Percentiles rank a stretch among this genome's conserved stretches.
Evolutionary conservation across 2,329 filamentous ascomycete species (phyloP).

Genomic region (Scytalidium sp.): DNA sequence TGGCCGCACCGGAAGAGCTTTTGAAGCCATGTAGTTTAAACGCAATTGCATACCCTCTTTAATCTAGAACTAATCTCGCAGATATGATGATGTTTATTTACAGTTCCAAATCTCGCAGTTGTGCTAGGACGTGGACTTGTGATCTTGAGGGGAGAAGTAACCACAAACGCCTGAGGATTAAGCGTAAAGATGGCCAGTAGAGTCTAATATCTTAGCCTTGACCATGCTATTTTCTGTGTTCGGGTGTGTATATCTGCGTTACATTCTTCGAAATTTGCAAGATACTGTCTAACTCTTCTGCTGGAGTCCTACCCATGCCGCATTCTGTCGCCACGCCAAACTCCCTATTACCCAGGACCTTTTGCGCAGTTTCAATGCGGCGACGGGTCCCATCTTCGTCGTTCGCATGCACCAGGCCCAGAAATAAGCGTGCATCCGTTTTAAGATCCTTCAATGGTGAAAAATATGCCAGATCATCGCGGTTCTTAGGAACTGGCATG

Average conservation of each 20-base stretch:
- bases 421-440: slow-evolving; percentile 31
- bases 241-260: background rate
- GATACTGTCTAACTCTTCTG: slow-evolving; percentile 12
- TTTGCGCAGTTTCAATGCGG: slow-evolving; percentile 33
- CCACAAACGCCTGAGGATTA: no score
- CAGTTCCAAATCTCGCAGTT: no score
- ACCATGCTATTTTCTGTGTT: background rate
- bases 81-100: no score
- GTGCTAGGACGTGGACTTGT: no score
- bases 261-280: slow-evolving; percentile 1
- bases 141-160: no score
- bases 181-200: no score
- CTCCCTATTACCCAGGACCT: slow-evolving; percentile 12
- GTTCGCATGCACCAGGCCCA: slow-evolving; percentile 37
- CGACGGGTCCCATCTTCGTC: slow-evolving; percentile 35
- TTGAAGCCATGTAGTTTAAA: no score
- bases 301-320: slow-evolving; percentile 30
- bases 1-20: no score
- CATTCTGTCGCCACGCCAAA: slow-evolving; percentile 42
- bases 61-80: no score
- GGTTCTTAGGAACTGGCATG: slow-evolving; percentile 38
- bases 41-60: no score
- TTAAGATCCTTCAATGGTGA: slow-evolving; percentile 33
- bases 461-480: slow-evolving; percentile 34
- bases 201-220: background rate